Conservation (phyloP, 176 grass and related monocot genomes). For the Coix lacrymajobi region DNA sequence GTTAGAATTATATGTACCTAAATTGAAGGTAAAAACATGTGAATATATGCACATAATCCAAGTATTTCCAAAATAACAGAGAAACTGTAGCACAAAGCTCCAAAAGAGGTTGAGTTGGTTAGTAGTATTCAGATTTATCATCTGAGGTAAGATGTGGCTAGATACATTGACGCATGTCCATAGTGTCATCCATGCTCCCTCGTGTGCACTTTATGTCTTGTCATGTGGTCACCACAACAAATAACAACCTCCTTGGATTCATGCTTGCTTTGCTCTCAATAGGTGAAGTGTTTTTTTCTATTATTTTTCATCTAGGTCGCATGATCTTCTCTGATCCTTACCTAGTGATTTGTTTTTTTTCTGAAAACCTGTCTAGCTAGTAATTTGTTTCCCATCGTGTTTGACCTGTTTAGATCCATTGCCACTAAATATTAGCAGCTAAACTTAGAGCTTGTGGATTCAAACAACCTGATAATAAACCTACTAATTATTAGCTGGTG, state of each 20-base stretch:
- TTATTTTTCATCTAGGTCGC: not conserved
- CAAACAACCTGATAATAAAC: too few relatives aligned
- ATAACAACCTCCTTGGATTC: conserved; percentile 11
- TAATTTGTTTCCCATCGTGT: too few relatives aligned
- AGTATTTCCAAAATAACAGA: not conserved
- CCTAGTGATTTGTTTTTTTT: too few relatives aligned
- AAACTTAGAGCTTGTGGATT: too few relatives aligned
- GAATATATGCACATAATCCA: not conserved
- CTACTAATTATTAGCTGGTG: too few relatives aligned
- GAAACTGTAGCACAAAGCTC: not conserved
- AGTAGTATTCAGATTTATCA: not conserved
- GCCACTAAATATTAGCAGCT: too few relatives aligned
- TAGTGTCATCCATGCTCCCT: not conserved
- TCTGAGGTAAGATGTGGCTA: not conserved
- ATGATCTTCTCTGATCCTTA: too few relatives aligned
- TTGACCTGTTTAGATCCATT: too few relatives aligned
- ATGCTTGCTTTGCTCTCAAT: not conserved
- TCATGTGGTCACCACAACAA: conserved; percentile 1
- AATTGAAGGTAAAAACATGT: not conserved
- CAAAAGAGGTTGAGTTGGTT: not conserved
- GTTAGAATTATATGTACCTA: not conserved
- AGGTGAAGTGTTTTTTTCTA: not conserved
- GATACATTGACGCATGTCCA: not conserved
- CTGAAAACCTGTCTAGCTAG: too few relatives aligned
- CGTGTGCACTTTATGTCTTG: not conserved